Evolutionary conservation across 495 filamentous ascomycete species (phyloP), one percentile per base, ranked within the genome.

Genomic region (Lepidopterella palustris): DNA sequence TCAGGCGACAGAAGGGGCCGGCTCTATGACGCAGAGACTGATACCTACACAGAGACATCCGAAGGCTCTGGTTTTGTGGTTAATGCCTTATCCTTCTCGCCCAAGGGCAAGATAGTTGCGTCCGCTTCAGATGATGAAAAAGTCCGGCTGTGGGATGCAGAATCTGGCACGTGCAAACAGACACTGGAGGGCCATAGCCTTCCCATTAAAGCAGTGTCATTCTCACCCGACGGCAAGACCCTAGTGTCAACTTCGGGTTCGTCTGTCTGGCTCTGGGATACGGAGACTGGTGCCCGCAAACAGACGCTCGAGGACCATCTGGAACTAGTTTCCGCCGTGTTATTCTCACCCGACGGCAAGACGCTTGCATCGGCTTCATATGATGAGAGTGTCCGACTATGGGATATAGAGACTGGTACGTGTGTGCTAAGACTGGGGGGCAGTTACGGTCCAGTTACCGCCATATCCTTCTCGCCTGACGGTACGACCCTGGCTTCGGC

Each of bases 391-490:
- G 24, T 61, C 15, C 1, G 48, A 23, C 58, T 64, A 24, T 64
- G 58, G 61, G 58, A 64, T 25, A n/a, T n/a, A n/a, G n/a, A n/a
- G n/a, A 13, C 50, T 4, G 23, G 21, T 6, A 45, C 31, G 31
- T 31, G 61, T 5, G n/a, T 15, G 10, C 21, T 24, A 24, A 35
- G 31, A 35, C 31, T 6, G 31, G 13, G 6, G 31, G 13, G 31
- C 6, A 13, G 9, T 40, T 15, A 4, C 5, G 32, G 28, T 28
- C 48, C 23, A 28, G 67, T 68, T 45, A 27, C 23, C 5, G 23
- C 68, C 11, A 59, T 67, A 13, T 56, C 50, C 3, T 35, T 35
- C 31, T 35, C 31, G 31, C 31, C 31, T 6, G 31, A 35, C 31
- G 31, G 31, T 35, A 6, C 15, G 6, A 35, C 31, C 6, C 31